phyloP scores from a whole-genome alignment of 345 rosid genomes.

The Populus davidiana region DNA sequence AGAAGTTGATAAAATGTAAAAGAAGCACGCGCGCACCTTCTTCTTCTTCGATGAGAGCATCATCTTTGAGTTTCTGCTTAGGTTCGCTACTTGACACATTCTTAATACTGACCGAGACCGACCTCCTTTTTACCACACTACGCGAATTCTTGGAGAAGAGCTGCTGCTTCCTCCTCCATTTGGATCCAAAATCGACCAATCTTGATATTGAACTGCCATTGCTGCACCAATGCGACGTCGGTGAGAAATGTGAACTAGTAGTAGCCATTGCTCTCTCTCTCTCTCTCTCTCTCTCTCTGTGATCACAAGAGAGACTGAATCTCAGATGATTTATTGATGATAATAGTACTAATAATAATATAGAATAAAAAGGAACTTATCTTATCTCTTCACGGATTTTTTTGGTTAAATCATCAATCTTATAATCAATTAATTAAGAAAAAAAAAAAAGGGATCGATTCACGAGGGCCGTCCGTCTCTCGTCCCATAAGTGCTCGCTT shows the following conservation, averaged over 20 bases:
- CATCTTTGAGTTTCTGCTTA: constrained; percentile 3
- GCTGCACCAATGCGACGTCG: neutral
- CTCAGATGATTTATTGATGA: neutral
- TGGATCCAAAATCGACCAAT: neutral
- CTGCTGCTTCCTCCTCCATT: constrained; percentile 18
- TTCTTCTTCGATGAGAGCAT: neutral
- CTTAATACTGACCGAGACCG: constrained; percentile 12
- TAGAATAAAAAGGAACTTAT: neutral
- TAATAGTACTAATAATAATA: too few species aligned
- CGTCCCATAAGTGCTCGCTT: too few species aligned
- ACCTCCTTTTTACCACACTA: neutral
- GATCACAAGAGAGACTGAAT: neutral
- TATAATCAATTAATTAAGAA: too few species aligned
- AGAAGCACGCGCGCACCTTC: neutral
- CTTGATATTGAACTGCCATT: neutral
- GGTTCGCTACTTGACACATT: constrained; percentile 25
- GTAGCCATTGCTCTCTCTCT: constrained; percentile 17
- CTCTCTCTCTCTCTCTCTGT: constrained; percentile 1
- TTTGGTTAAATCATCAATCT: too few species aligned
- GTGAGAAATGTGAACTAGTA: neutral
- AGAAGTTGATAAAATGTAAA: neutral
- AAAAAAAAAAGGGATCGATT: too few species aligned
- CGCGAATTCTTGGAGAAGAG: constrained; percentile 10
- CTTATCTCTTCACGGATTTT: neutral
- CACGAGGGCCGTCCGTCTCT: too few species aligned